These are phyloP conservation scores for Thelonectria rubi DNA, from an alignment of 2,329 filamentous ascomycete species.

Conservation along the genomic window DNA sequence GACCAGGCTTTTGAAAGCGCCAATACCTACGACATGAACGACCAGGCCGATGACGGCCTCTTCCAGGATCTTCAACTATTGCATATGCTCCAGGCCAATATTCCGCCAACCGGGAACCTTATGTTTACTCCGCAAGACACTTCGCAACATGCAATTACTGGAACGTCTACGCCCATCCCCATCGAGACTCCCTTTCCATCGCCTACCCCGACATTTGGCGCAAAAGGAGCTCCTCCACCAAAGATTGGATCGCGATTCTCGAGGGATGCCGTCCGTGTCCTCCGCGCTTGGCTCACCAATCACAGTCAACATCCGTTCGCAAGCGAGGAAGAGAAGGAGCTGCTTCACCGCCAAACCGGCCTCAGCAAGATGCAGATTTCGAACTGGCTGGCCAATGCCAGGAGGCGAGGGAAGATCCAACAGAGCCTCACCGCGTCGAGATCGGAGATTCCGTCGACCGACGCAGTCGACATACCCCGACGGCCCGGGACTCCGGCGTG, in stretches of 20 bases:
- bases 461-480: slow-evolving; percentile 11
- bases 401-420: slow-evolving; percentile 76
- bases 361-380: slow-evolving; percentile 80
- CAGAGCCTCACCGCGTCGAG: background rate
- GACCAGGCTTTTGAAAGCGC: background rate
- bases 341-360: slow-evolving; percentile 74
- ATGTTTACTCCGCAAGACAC: background rate
- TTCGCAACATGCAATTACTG: background rate
- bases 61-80: slow-evolving; percentile 18
- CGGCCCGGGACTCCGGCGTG: slow-evolving; percentile 9
- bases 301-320: slow-evolving; percentile 76
- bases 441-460: background rate
- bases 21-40: slow-evolving; percentile 10
- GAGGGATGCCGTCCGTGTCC: slow-evolving; percentile 24
- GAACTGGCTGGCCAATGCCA: slow-evolving; percentile 88
- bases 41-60: slow-evolving; percentile 17
- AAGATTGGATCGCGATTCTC: slow-evolving; percentile 40
- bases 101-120: slow-evolving; percentile 7
- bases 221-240: slow-evolving; percentile 22
- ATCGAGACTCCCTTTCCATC: background rate
- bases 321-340: slow-evolving; percentile 80
- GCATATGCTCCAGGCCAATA: slow-evolving; percentile 15
- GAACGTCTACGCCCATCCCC: background rate
- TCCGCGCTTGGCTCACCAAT: slow-evolving; percentile 33
- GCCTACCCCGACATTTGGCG: background rate